Base-by-base conservation (phyloP, 176 grass and related monocot genomes). In the Alopecurus myosuroides region DNA sequence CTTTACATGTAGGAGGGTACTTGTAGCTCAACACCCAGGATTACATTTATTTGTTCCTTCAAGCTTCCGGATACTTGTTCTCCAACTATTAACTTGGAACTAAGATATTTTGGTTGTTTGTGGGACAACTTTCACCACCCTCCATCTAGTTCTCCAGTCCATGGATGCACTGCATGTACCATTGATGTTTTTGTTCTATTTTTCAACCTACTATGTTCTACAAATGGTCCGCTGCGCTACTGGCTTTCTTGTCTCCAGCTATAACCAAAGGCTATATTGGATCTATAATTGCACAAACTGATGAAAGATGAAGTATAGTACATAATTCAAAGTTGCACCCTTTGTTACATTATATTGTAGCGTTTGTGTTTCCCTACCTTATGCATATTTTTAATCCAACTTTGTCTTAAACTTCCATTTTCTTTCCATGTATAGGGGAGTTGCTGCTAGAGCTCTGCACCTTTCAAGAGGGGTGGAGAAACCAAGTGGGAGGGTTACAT, bases 391-490 rank as follows among this genome's bases (percentile, higher is more conserved):
- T 70, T 50, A 12, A 45, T 79, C 58, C 5, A 74, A 45, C 11
- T 67, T 74, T 18, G 46, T 55, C 45, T 61, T 33, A 8, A 8
- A 84, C 60, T 52, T 51, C 42, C 62, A 18, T 41, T 66, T 75
- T 77, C 7, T 29, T 65, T 85, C 77, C 68, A 70, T 81, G n/a
- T 89, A 49, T 39, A 99, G 97, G 76, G 97, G 97, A 84, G 97
- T 99, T 92, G 97, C 97, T 42, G 97, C 97, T 81, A 99, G 93
- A 91, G 97, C 97, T 74, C 88, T 99, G 80, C 97, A 99, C 83
- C 93, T 99, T 84, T 99, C 97, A 29, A 90, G 91, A 94, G 97
- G 90, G 31, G 97, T 99, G 29, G 97, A 99, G 88, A 99, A 99
- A 77, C 97, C 97, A 88, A 99, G 97, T 71, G 97, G 97, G 68